Evolutionary conservation across 2,329 filamentous ascomycete genomes (phyloP), one percentile per base, ranked within the genome.

Genomic region (Metarhizium robertsii): DNA sequence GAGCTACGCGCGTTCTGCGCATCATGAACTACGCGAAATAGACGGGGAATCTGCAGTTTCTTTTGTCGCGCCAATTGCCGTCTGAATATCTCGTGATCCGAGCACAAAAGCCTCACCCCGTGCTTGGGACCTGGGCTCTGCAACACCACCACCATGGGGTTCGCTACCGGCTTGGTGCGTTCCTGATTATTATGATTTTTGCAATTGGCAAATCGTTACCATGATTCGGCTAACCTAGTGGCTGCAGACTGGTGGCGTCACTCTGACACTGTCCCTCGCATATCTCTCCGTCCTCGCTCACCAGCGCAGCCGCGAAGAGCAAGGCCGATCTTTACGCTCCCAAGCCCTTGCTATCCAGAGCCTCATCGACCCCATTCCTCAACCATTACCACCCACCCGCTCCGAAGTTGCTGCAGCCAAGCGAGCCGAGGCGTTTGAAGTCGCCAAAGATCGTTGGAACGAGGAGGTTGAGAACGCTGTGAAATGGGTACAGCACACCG

Each of bases 381-480:
- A 73, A 10, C 72, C 72, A 8, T 73, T 77, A 11, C 76, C 75
- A 2, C 79, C 76, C 11, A 76, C 76, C 10, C 73, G 79, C 48
- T 72, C 76, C 47, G 77, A 81, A 64, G 68, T 75, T 43, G 75
- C 77, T 50, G 73, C 75, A 42, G 70, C 79, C 53, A 74, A 80
- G 61, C 75, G 79, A 59, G 76, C 78, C 32, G 76, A 77, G 50
- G 73, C 88, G 52, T 67, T 84, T 54, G 87, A 91, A 66, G 75
- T 81, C 40, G 77, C 85, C 63, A 92, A 92, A 74, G 85, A 88
- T 64, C 76, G 81, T 58, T 92, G 88, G 88, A 92, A 94, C 69
- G 71, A 79, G 52, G 88, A 92, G 70, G 71, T 92, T 40, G 80
- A 86, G 67, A 76, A 77, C 58, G 78, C 85, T 53, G 85, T 87